A percentile compares a stretch with the other conserved stretches of the same genome.
Conservation (phyloP, 2,329 filamentous ascomycete genomes). For the Ilyonectria mors-panacis region DNA sequence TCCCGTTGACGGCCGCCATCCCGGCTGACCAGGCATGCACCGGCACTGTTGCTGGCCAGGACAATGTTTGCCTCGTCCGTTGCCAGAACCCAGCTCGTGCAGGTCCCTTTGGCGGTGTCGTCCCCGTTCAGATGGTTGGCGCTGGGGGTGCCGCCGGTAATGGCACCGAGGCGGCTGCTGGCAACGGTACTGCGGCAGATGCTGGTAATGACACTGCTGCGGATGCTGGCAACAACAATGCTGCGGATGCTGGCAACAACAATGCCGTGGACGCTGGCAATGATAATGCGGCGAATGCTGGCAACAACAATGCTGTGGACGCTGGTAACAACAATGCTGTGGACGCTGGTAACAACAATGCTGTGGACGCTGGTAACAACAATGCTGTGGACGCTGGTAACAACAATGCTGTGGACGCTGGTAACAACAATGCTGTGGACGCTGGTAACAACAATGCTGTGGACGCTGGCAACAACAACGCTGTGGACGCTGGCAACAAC, state of each 20-base stretch:
- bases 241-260: neutral
- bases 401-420: too few relatives aligned
- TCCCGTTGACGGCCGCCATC: slow-evolving; percentile 71
- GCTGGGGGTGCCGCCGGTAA: neutral
- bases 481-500: neutral
- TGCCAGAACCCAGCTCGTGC: slow-evolving; percentile 73
- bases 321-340: neutral
- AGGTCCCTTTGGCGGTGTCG: slow-evolving; percentile 74
- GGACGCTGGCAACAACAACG: too few relatives aligned
- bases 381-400: too few relatives aligned
- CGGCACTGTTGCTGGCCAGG: slow-evolving; percentile 71
- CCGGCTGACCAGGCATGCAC: slow-evolving; percentile 70
- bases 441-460: too few relatives aligned
- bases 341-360: too few relatives aligned
- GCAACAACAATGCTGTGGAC: neutral
- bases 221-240: neutral
- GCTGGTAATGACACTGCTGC: neutral
- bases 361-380: neutral
- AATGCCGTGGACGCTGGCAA: neutral
- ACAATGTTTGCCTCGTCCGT: slow-evolving; percentile 74
- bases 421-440: too few relatives aligned
- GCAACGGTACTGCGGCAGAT: neutral
- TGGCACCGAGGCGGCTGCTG: slow-evolving; percentile 1
- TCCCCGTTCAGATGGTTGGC: slow-evolving; percentile 66
- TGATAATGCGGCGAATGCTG: neutral